These are phyloP conservation scores for Candida dajiaensis DNA, from an alignment of 805 yeast species.

Conservation along the genomic window DNA sequence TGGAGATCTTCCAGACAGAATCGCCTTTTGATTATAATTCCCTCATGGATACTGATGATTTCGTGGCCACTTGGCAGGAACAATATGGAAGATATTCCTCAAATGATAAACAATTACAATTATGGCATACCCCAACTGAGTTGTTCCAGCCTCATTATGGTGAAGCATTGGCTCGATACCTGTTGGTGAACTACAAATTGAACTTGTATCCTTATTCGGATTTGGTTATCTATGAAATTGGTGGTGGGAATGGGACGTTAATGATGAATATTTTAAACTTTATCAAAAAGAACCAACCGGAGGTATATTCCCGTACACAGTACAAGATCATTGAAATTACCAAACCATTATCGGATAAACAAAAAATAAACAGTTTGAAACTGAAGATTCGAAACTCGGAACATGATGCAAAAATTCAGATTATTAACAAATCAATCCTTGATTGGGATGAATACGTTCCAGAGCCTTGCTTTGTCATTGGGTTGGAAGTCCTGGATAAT, in stretches of 20 bases:
- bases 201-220: conserved; percentile 66
- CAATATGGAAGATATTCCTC: conserved; percentile 51
- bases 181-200: conserved; percentile 64
- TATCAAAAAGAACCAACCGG: conserved; percentile 58
- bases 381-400: conserved; percentile 24
- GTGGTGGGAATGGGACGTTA: conserved; percentile 85
- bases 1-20: conserved; percentile 66
- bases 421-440: conserved; percentile 70
- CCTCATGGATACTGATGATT: conserved; percentile 59
- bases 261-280: conserved; percentile 71
- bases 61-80: conserved; percentile 59
- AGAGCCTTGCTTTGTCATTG: conserved; percentile 72
- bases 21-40: conserved; percentile 57
- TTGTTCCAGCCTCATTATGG: conserved; percentile 81
- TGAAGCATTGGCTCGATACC: conserved; percentile 76
- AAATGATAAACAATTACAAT: conserved; percentile 37
- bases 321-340: conserved; percentile 33
- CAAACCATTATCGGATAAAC: conserved; percentile 25
- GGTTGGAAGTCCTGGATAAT: conserved; percentile 80
- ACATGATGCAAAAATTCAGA: conserved; percentile 51
- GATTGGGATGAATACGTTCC: conserved; percentile 58
- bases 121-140: conserved; percentile 91
- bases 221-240: conserved; percentile 76
- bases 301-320: conserved; percentile 59
- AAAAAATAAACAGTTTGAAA: conserved; percentile 10